phyloP scores from a whole-genome alignment of 2,329 filamentous ascomycete genomes.

The Aspergillus sp. region DNA sequence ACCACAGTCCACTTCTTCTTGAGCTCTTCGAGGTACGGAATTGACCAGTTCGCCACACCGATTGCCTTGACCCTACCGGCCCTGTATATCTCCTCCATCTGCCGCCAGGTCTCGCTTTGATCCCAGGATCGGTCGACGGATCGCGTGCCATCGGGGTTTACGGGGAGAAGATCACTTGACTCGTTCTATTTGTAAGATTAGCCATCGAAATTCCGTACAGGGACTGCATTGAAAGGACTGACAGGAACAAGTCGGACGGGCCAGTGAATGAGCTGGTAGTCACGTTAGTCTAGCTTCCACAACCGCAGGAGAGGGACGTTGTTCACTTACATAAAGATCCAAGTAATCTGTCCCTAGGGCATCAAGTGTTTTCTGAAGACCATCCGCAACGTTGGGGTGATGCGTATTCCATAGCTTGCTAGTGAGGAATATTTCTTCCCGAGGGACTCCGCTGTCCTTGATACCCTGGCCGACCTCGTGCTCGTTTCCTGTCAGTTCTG shows the following conservation, averaged over 20 bases:
- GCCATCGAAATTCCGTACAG: background rate
- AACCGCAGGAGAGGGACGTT: too few relatives aligned
- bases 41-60: constrained; percentile 31
- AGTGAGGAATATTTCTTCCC: background rate
- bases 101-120: constrained; percentile 26
- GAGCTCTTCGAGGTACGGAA: constrained; percentile 26
- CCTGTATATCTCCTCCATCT: constrained; percentile 28
- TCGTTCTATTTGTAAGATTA: background rate
- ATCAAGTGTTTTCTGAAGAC: background rate
- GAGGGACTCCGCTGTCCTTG: background rate
- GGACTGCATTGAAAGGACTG: background rate
- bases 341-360: background rate
- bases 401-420: background rate
- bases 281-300: background rate
- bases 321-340: background rate
- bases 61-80: constrained; percentile 27
- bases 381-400: background rate
- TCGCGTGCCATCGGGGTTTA: constrained; percentile 6
- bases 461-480: background rate
- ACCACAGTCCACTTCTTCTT: constrained; percentile 24
- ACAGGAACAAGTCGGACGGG: background rate
- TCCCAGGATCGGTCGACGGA: constrained; percentile 20
- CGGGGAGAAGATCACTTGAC: constrained; percentile 7
- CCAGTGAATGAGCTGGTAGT: background rate
- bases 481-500: background rate